These are phyloP conservation scores for Lipomyces lipofer DNA, from an alignment of 805 yeast species.

Conservation along the genomic window DNA sequence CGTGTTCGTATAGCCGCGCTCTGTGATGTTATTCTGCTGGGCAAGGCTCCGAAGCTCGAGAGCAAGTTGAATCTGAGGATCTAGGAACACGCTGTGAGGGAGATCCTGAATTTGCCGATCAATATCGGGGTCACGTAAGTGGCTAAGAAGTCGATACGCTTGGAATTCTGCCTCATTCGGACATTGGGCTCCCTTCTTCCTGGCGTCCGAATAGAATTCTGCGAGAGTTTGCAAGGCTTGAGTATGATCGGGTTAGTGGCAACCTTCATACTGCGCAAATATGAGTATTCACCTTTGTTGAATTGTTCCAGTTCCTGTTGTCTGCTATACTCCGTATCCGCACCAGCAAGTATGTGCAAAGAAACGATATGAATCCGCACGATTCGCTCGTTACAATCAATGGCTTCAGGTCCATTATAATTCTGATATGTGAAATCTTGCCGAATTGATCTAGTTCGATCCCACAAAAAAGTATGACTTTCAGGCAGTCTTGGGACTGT, in stretches of 20 bases:
- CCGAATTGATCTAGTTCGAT: slow-evolving; percentile 91
- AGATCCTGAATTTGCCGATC: slow-evolving; percentile 72
- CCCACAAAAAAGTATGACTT: slow-evolving; percentile 83
- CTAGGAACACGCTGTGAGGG: slow-evolving; percentile 57
- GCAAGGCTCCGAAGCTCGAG: slow-evolving; percentile 65
- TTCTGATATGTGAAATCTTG: slow-evolving; percentile 97
- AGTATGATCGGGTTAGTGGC: too few species aligned
- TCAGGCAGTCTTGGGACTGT: slow-evolving; percentile 71
- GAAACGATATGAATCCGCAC: slow-evolving; percentile 83
- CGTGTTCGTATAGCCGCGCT: slow-evolving; percentile 51
- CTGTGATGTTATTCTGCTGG: slow-evolving; percentile 54
- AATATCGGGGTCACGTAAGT: slow-evolving; percentile 78
- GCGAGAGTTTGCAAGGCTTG: slow-evolving; percentile 78
- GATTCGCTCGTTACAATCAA: slow-evolving; percentile 87
- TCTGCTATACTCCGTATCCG: slow-evolving; percentile 71
- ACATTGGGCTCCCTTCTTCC: slow-evolving; percentile 64
- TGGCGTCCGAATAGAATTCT: slow-evolving; percentile 80
- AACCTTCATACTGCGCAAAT: too few species aligned
- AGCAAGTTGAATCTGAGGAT: slow-evolving; percentile 67
- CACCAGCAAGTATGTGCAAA: slow-evolving; percentile 81
- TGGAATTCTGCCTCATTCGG: slow-evolving; percentile 93
- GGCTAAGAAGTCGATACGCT: slow-evolving; percentile 79
- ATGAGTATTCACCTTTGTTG: slow-evolving; percentile 60
- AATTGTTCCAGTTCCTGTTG: slow-evolving; percentile 96
- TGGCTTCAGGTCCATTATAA: slow-evolving; percentile 88